A percentile compares a stretch with the other conserved stretches of the same genome.
phyloP scores from a whole-genome alignment of 495 filamentous ascomycete genomes.

The Paragyromitra xinjiangensis region DNA sequence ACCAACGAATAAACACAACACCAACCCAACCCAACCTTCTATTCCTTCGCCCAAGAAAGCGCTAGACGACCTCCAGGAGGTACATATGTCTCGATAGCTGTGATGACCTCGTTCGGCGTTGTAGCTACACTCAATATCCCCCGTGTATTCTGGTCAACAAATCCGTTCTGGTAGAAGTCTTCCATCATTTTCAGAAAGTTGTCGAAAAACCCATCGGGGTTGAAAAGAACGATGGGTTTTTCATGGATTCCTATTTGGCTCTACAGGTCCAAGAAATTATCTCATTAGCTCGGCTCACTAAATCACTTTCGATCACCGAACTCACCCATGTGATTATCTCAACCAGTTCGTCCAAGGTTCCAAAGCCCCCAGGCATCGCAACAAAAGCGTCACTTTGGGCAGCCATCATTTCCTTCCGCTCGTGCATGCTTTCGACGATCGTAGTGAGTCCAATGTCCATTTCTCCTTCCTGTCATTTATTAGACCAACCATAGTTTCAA shows the following conservation, averaged over 20 bases:
- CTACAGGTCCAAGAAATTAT: neutral
- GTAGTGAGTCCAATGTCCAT: slow-evolving; percentile 38
- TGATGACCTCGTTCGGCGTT: slow-evolving; percentile 35
- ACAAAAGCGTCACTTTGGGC: slow-evolving; percentile 46
- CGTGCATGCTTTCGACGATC: slow-evolving; percentile 49
- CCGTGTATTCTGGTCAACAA: slow-evolving; percentile 43
- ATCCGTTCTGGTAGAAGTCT: slow-evolving; percentile 36
- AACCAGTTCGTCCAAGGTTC: slow-evolving; percentile 50
- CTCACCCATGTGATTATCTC: slow-evolving; percentile 51
- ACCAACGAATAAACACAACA: neutral
- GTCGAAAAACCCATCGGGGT: slow-evolving; percentile 48
- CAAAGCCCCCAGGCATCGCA: slow-evolving; percentile 50
- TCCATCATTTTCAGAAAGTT: slow-evolving; percentile 45
- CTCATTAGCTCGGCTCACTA: neutral
- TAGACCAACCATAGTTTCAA: neutral
- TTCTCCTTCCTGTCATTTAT: slow-evolving; percentile 28
- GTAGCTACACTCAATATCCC: slow-evolving; percentile 42
- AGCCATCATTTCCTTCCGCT: slow-evolving; percentile 48
- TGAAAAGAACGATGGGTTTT: slow-evolving; percentile 49
- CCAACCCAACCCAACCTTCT: neutral
- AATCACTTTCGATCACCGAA: neutral
- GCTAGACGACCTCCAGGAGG: slow-evolving; percentile 32
- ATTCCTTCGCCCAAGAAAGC: slow-evolving; percentile 23
- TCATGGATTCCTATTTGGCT: slow-evolving; percentile 49
- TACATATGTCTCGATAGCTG: slow-evolving; percentile 39